These are phyloP conservation scores for Vitis hybrid DNA, from an alignment of 177 flowering plant genomes.

Conservation along the genomic window DNA sequence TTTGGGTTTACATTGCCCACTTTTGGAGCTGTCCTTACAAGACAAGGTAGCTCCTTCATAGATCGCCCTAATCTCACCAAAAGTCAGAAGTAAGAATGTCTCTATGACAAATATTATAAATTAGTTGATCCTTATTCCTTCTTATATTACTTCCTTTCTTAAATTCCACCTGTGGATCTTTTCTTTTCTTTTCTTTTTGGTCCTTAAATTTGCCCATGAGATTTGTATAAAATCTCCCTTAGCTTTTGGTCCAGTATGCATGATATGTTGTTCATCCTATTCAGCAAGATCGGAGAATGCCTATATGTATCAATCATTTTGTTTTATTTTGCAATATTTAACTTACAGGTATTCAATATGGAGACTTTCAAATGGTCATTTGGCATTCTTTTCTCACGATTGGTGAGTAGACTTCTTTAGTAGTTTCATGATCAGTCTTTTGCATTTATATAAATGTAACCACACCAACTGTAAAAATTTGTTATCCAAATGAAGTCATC, in stretches of 20 bases:
- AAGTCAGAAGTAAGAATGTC: too few relatives aligned
- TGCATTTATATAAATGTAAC: neutral
- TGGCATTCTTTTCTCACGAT: constrained; percentile 95
- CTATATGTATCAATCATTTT: neutral
- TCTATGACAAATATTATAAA: too few relatives aligned
- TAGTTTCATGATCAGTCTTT: neutral
- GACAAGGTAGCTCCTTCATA: neutral
- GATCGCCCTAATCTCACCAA: too few relatives aligned
- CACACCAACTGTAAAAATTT: neutral
- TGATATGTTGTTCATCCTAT: neutral
- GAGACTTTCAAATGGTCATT: constrained; percentile 97
- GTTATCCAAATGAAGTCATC: neutral
- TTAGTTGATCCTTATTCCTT: too few relatives aligned
- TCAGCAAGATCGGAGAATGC: neutral
- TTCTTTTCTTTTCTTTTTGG: neutral
- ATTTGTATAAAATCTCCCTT: neutral
- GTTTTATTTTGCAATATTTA: neutral
- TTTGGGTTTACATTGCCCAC: too few relatives aligned
- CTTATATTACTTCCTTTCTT: too few relatives aligned
- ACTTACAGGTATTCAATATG: constrained; percentile 75
- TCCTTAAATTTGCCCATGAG: neutral
- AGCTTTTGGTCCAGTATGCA: neutral
- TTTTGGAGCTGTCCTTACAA: too few relatives aligned
- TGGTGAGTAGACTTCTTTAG: constrained; percentile 49
- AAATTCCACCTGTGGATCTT: too few relatives aligned